Percentiles rank a stretch among this genome's conserved stretches.
phyloP scores from a whole-genome alignment of 805 yeast species.

The Cyberlindnera subsufficiens region DNA sequence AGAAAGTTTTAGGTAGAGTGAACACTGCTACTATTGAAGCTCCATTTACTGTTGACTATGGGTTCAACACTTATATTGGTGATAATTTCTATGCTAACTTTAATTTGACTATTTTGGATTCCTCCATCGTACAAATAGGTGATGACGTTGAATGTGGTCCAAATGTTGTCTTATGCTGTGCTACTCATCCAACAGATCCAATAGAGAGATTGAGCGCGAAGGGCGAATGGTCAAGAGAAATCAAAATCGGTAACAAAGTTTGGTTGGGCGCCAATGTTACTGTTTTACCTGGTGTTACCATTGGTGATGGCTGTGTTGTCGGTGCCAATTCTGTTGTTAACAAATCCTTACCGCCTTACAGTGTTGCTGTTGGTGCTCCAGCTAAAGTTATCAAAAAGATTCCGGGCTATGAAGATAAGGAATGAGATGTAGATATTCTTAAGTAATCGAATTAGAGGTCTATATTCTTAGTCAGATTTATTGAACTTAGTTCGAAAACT shows the following conservation, averaged over 20 bases:
- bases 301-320: constrained; percentile 54
- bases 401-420: constrained; percentile 5
- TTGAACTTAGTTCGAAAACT: too few relatives aligned
- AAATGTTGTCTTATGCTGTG: constrained; percentile 48
- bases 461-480: too few relatives aligned
- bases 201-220: constrained; percentile 25
- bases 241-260: constrained; percentile 53
- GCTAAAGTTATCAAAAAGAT: constrained; percentile 36
- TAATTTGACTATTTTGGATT: constrained; percentile 46
- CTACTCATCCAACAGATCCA: constrained; percentile 56
- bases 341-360: constrained; percentile 45
- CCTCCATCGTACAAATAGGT: constrained; percentile 53
- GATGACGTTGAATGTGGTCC: constrained; percentile 56
- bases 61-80: constrained; percentile 52
- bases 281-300: constrained; percentile 57
- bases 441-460: too few relatives aligned
- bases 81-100: constrained; percentile 53
- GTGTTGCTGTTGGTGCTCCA: constrained; percentile 58
- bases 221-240: constrained; percentile 46
- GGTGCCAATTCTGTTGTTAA: constrained; percentile 66
- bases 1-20: constrained; percentile 42
- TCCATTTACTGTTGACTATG: constrained; percentile 60
- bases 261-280: constrained; percentile 57
- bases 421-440: too few relatives aligned
- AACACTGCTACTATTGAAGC: constrained; percentile 39